phyloP scores from a whole-genome alignment of 2,329 filamentous ascomycete genomes.

The Pseudogymnoascus sp. region DNA sequence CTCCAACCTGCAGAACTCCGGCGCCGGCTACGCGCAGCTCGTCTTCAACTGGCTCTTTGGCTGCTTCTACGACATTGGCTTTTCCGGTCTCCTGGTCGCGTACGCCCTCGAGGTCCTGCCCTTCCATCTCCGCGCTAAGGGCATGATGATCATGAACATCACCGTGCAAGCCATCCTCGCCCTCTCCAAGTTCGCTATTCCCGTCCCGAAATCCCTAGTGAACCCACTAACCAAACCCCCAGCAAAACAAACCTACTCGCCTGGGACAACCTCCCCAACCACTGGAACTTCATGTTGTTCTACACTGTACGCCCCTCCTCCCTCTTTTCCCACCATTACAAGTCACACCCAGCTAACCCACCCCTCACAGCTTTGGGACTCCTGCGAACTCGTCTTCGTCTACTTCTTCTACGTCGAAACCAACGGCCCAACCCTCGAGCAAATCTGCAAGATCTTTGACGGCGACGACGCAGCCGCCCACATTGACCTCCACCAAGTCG shows the following conservation, averaged over 20 bases:
- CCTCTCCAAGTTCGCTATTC: slow-evolving; percentile 47
- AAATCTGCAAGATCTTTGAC: slow-evolving; percentile 63
- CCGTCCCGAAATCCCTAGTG: slow-evolving; percentile 40
- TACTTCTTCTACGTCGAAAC: slow-evolving; percentile 64
- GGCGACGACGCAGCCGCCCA: slow-evolving; percentile 50
- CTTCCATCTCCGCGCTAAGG: slow-evolving; percentile 35
- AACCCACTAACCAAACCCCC: background rate
- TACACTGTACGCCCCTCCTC: slow-evolving; percentile 40
- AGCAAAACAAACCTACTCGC: slow-evolving; percentile 56
- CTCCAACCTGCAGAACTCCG: slow-evolving; percentile 25
- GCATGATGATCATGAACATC: slow-evolving; percentile 52
- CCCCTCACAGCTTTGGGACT: slow-evolving; percentile 42
- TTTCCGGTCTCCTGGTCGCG: slow-evolving; percentile 48
- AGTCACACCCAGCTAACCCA: slow-evolving; percentile 12
- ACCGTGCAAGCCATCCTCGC: slow-evolving; percentile 23
- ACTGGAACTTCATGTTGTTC: slow-evolving; percentile 60
- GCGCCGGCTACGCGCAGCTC: slow-evolving; percentile 34
- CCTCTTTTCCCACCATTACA: background rate
- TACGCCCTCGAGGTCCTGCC: slow-evolving; percentile 44
- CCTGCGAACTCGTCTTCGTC: slow-evolving; percentile 51
- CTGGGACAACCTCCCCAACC: slow-evolving; percentile 47
- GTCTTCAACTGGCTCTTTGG: slow-evolving; percentile 41
- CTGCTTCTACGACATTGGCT: slow-evolving; percentile 46
- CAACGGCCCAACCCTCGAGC: slow-evolving; percentile 60
- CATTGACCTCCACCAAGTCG: slow-evolving; percentile 45